These are phyloP conservation scores for Scleroderma bovista DNA, from an alignment of 768 basidiomycete genomes.

Conservation along the genomic window DNA sequence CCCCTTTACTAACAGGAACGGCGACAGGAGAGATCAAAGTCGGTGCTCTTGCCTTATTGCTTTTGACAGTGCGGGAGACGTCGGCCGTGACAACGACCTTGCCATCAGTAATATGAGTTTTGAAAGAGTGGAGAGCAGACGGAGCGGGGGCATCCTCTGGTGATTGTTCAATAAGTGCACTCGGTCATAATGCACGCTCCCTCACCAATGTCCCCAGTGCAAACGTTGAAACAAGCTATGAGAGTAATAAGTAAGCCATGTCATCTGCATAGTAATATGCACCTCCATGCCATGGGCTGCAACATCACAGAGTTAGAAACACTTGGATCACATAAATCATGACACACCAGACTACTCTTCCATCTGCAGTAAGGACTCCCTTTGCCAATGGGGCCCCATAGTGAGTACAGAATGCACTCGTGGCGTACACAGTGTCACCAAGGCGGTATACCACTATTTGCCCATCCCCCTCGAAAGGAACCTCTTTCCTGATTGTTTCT, in stretches of 20 bases:
- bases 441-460: slow-evolving; percentile 76
- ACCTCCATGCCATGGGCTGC: slow-evolving; percentile 88
- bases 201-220: slow-evolving; percentile 75
- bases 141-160: slow-evolving; percentile 88
- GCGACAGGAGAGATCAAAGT: slow-evolving; percentile 44
- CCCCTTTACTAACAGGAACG: slow-evolving; percentile 51
- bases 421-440: slow-evolving; percentile 71
- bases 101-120: slow-evolving; percentile 56
- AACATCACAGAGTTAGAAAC: not conserved
- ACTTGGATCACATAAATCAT: not conserved
- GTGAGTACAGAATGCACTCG: slow-evolving; percentile 84
- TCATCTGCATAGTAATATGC: slow-evolving; percentile 3
- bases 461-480: slow-evolving; percentile 66
- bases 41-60: slow-evolving; percentile 60
- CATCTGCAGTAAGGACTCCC: slow-evolving; percentile 74
- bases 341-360: slow-evolving; percentile 70
- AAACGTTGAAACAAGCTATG: slow-evolving; percentile 82
- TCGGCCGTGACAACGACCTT: slow-evolving; percentile 79
- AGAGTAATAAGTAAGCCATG: too few relatives aligned
- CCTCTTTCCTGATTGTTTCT: slow-evolving; percentile 60
- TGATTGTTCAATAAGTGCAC: slow-evolving; percentile 10
- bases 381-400: slow-evolving; percentile 86
- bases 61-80: slow-evolving; percentile 52
- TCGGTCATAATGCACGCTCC: not conserved
- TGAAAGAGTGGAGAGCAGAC: slow-evolving; percentile 73